Conservation (phyloP, 2,329 filamentous ascomycete genomes). For the Aspergillus piperis region DNA sequence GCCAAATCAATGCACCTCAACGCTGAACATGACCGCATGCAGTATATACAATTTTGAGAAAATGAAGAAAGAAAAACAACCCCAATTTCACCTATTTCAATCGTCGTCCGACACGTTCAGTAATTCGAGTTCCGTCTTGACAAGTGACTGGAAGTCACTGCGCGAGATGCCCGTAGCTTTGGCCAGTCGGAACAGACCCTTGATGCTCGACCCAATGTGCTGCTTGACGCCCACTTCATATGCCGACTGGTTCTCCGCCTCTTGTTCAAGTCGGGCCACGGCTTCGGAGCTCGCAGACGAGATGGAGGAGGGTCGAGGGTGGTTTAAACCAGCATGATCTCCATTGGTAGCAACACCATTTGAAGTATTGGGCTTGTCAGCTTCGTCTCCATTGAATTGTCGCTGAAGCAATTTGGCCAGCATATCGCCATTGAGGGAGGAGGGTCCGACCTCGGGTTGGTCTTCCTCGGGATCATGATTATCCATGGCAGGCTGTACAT, state of each 20-base stretch:
- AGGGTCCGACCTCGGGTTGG: conserved; percentile 48
- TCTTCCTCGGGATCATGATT: conserved; percentile 63
- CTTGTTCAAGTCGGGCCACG: conserved; percentile 57
- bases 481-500: conserved; percentile 66
- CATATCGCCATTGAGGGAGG: conserved; percentile 57
- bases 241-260: conserved; percentile 54
- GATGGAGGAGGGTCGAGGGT: conserved; percentile 47
- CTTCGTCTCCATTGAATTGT: conserved; percentile 34
- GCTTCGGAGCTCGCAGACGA: conserved; percentile 49
- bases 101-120: conserved; percentile 56
- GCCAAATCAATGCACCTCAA: conserved; percentile 17
- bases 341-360: conserved; percentile 22
- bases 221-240: conserved; percentile 63
- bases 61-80: background rate
- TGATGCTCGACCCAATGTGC: conserved; percentile 64
- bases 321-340: conserved; percentile 36
- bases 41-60: conserved; percentile 24
- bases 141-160: conserved; percentile 60
- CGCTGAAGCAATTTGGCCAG: conserved; percentile 45
- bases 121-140: conserved; percentile 61
- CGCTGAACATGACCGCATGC: conserved; percentile 18
- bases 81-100: conserved; percentile 8
- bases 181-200: conserved; percentile 64
- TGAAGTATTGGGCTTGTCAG: conserved; percentile 22
- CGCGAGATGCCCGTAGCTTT: conserved; percentile 60